Conservation (phyloP, 2,329 filamentous ascomycete genomes). For the Ceratocystis colombiana region DNA sequence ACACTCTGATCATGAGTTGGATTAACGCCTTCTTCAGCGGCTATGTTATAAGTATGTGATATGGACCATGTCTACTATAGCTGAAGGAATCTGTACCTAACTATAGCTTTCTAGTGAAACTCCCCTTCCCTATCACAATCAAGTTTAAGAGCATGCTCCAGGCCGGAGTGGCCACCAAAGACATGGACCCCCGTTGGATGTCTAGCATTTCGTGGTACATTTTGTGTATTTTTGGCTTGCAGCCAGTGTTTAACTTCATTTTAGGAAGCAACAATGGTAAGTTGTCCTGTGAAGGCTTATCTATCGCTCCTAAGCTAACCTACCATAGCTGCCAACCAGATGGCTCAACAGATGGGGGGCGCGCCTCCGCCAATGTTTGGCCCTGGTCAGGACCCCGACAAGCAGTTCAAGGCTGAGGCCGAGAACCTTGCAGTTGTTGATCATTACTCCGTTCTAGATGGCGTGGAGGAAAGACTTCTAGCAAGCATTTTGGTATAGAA, state of each 20-base stretch:
- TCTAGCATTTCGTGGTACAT: slow-evolving; percentile 99
- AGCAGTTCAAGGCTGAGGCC: slow-evolving; percentile 82
- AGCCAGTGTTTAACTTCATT: slow-evolving; percentile 95
- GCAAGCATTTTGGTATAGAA: slow-evolving; percentile 20
- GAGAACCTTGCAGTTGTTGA: slow-evolving; percentile 94
- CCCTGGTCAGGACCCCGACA: slow-evolving; percentile 87
- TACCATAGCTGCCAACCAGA: slow-evolving; percentile 68
- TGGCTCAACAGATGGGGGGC: slow-evolving; percentile 80
- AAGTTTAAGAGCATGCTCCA: slow-evolving; percentile 99
- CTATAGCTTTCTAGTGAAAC: slow-evolving; percentile 56
- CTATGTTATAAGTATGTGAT: slow-evolving; percentile 74
- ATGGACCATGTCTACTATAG: background rate
- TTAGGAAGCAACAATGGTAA: slow-evolving; percentile 90
- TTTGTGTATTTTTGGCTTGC: slow-evolving; percentile 88
- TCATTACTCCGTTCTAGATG: slow-evolving; percentile 83
- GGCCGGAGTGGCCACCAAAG: slow-evolving; percentile 86
- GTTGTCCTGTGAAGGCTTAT: slow-evolving; percentile 29
- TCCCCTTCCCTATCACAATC: slow-evolving; percentile 93
- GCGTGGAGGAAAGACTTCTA: slow-evolving; percentile 75
- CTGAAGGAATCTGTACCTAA: background rate
- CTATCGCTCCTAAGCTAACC: background rate
- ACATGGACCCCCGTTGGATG: slow-evolving; percentile 97
- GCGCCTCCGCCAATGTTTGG: slow-evolving; percentile 74
- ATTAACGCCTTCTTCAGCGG: slow-evolving; percentile 99
- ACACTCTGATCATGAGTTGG: slow-evolving; percentile 99